Base-by-base conservation (phyloP, 2,329 filamentous ascomycete species). In the Polychaeton citri region DNA sequence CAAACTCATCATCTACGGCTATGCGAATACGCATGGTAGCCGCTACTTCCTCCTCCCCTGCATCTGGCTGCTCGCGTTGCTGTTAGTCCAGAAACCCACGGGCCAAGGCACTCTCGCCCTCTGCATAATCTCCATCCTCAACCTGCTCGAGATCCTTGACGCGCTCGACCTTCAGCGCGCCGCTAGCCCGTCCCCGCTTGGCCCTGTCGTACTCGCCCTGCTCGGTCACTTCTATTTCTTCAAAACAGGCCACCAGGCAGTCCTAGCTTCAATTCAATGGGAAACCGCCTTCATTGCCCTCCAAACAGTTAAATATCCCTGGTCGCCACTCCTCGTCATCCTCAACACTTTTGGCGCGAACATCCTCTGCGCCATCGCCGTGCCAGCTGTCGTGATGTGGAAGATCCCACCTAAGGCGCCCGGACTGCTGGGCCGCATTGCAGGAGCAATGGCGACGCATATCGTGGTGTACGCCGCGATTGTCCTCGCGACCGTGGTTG, bases 181-280 rank as follows among this genome's bases (percentile, higher is more conserved):
- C 4, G 12, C 24, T 15, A 12, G 12, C 24, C 24, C 24, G 12
- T 77, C 76, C 31, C 69, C 85, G 5, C 81, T 96, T 48, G 88
- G 86, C 0, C 87, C 90, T 15, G 66, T 90, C 26, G 70, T 92
- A 43, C 72, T 96, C 18, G 88, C 78, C 8, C 63, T 96, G n/a
- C 74, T 98, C 1, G 90, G 87, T 40, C 85, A 81, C 51, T 93
- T 88, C 60, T 79, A 95, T 65, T 98, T 79, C 66, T 98, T 98
- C 74, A 95, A 93, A 55, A 98, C 90, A 0, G 90, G 90, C 42
- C 90, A 98, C 59, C 88, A 96, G 61, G 88, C 88, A 9, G 81
- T 78, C 0, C 71, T 94, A 17, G 73, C 79, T 47, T 83, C 77
- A 45, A 88, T 98, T 52, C 90, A 98, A 54, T 98, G 90, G 90